Evolutionary conservation across 306 rosid genomes (phyloP), one percentile per base, ranked within the genome.

Genomic region (Betula pendula): DNA sequence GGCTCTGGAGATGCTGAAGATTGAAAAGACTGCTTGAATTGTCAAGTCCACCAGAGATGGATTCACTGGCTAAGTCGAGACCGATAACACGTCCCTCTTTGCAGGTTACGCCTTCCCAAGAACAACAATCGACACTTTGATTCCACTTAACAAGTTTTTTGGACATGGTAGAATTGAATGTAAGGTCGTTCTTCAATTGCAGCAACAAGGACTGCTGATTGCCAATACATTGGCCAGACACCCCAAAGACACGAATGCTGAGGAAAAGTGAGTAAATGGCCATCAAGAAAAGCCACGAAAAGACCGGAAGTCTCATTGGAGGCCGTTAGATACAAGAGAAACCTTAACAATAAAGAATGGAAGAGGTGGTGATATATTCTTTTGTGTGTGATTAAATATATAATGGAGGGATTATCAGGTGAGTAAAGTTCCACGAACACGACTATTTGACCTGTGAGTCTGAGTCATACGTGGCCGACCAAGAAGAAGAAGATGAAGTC

Each of bases 241-340:
- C 33, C 16, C n/a, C 33, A 55, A 55, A 22, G 31, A 55, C 8
- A 10, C 2, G 22, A 6, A 55, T 19, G 63, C 33, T 10, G 15
- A 55, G 12, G 25, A 55, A 55, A n/a, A 55, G 63, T 24, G 63
- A 22, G 25, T 12, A 55, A 20, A 55, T 8, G 63, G 63, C 2
- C 4, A 55, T 22, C 33, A 55, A 24, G 33, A 55, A 55, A 55
- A 55, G 31, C 63, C 63, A 85, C 25, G 76, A 78, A 74, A 60
- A 81, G 66, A 40, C 79, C 67, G n/a, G 72, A 75, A 45, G 81
- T 67, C 79, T 78, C 79, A 19, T 66, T 38, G 42, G 1, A 38
- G 1, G 1, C 5, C 5, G 38, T 33, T 33, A 3, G 5, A 33
- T n/a, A n/a, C 5, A 33, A 33, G 5, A 33, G 38, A 2, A 2